A percentile compares a stretch with the other conserved stretches of the same genome.
These are phyloP conservation scores for Smallanthus sonchifolius DNA, from an alignment of 129 eudicot genomes.

Conservation along the genomic window DNA sequence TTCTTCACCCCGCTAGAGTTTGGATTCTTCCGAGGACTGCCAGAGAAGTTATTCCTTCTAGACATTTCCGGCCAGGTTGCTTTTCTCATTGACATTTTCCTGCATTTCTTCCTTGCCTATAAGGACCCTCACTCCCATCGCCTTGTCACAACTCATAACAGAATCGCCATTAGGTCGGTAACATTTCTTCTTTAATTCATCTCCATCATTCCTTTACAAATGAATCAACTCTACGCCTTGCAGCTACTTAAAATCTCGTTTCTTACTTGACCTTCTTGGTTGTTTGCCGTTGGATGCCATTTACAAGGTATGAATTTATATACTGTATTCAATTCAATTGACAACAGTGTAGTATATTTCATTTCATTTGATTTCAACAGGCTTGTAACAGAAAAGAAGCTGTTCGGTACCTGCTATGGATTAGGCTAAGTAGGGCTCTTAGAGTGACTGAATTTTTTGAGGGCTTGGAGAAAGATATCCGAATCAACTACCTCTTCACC, in stretches of 20 bases:
- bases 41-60: constrained; percentile 59
- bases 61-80: constrained; percentile 70
- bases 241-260: constrained; percentile 65
- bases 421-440: constrained; percentile 60
- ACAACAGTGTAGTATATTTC: neutral
- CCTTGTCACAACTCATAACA: constrained; percentile 39
- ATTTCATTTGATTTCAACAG: constrained; percentile 23
- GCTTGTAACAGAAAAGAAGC: constrained; percentile 49
- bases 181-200: neutral
- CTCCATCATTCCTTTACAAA: too few species aligned
- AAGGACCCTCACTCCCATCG: constrained; percentile 45
- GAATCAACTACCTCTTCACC: constrained; percentile 61
- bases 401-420: constrained; percentile 61
- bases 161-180: constrained; percentile 50
- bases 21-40: constrained; percentile 71
- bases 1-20: constrained; percentile 75
- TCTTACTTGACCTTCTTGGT: constrained; percentile 53
- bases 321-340: neutral
- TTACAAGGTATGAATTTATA: constrained; percentile 38
- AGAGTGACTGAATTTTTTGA: constrained; percentile 63
- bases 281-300: constrained; percentile 72
- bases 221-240: neutral
- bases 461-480: constrained; percentile 60
- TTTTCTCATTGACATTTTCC: constrained; percentile 52
- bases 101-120: constrained; percentile 52